A percentile compares a stretch with the other conserved stretches of the same genome.
Evolutionary conservation across 371 early-diverging fungal species (phyloP).

Genomic region (Lichtheimia corymbifera): DNA sequence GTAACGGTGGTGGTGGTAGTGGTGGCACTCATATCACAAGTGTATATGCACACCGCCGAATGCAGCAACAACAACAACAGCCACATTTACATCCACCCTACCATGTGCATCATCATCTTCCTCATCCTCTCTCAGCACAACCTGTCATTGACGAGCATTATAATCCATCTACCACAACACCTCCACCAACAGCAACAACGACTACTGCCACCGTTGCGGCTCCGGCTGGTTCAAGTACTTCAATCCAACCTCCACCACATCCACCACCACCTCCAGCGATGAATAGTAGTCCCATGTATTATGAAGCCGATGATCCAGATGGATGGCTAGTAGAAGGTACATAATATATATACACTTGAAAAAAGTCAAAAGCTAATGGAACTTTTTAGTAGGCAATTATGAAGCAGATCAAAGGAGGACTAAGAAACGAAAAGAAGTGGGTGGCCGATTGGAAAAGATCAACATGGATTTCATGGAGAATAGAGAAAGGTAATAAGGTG

Average conservation of each 20-base stretch:
- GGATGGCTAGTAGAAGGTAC: slow-evolving; percentile 23
- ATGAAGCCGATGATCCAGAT: slow-evolving; percentile 24
- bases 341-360: neutral
- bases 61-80: neutral
- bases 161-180: neutral
- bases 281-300: neutral
- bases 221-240: neutral
- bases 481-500: slow-evolving; percentile 34
- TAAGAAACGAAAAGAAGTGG: slow-evolving; percentile 41
- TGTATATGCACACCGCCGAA: neutral
- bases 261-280: neutral
- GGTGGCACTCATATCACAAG: no score
- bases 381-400: neutral
- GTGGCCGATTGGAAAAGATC: slow-evolving; percentile 34
- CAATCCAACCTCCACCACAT: neutral
- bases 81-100: slow-evolving; percentile 4
- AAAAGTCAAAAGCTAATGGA: no score
- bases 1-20: no score
- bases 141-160: slow-evolving; percentile 2
- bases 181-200: slow-evolving; percentile 1
- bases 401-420: slow-evolving; percentile 32
- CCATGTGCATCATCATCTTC: slow-evolving; percentile 16
- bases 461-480: slow-evolving; percentile 44
- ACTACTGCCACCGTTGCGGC: neutral
- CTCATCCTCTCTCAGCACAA: slow-evolving; percentile 9